Evolutionary conservation across 805 yeast genomes (phyloP).

Genomic region (Lipomyces spencermartinsiae): DNA sequence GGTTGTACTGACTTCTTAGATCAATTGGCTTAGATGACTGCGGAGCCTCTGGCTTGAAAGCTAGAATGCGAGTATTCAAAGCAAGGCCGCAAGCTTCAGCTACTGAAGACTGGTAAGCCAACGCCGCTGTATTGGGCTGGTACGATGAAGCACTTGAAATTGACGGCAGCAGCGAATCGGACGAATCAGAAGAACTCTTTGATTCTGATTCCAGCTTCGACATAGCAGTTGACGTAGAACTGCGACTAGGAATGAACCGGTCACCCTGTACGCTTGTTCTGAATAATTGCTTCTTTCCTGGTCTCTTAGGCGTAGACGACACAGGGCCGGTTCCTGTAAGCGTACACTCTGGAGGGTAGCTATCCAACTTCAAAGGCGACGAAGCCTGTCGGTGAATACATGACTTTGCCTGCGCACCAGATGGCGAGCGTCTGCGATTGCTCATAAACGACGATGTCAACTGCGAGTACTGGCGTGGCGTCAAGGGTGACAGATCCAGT

Average conservation of each 20-base stretch:
- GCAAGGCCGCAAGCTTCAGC: conserved; percentile 95
- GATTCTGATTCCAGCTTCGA: conserved; percentile 47
- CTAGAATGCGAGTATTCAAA: conserved; percentile 79
- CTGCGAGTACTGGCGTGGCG: conserved; percentile 29
- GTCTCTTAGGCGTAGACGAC: conserved; percentile 42
- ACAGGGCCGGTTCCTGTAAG: conserved; percentile 47
- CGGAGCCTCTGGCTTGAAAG: conserved; percentile 83
- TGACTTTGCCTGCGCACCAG: conserved; percentile 18
- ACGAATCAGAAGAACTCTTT: background rate
- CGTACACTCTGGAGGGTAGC: conserved; percentile 51
- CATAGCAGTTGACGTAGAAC: conserved; percentile 56
- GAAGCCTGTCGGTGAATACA: conserved; percentile 34
- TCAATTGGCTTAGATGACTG: conserved; percentile 51
- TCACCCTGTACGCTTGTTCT: conserved; percentile 50
- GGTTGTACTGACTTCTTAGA: conserved; percentile 46
- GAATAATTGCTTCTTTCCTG: conserved; percentile 40
- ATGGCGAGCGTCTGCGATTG: conserved; percentile 24
- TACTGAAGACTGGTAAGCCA: conserved; percentile 54
- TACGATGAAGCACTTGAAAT: background rate
- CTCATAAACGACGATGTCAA: conserved; percentile 18
- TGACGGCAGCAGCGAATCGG: conserved; percentile 50
- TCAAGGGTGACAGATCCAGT: conserved; percentile 36
- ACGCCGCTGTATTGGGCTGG: conserved; percentile 14
- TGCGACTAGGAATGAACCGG: conserved; percentile 67
- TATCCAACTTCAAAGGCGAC: conserved; percentile 57